These are phyloP conservation scores for Lepidopterella palustris DNA, from an alignment of 495 filamentous ascomycete genomes.

Conservation along the genomic window DNA sequence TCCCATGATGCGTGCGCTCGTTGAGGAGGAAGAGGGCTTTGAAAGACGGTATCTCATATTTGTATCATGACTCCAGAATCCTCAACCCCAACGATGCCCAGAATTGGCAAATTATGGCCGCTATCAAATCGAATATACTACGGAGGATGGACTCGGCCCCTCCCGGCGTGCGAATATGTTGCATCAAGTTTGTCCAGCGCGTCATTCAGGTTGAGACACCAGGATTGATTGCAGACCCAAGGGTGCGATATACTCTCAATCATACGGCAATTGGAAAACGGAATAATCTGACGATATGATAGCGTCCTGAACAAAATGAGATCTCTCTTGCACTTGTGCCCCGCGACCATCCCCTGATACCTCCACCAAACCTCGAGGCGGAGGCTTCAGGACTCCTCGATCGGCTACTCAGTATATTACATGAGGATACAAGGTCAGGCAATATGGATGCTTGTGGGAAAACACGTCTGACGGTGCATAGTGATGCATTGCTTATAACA, in stretches of 20 bases:
- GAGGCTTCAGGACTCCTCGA: slow-evolving; percentile 87
- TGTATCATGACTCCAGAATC: slow-evolving; percentile 51
- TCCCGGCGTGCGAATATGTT: slow-evolving; percentile 75
- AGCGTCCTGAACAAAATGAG: slow-evolving; percentile 81
- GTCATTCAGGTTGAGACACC: slow-evolving; percentile 89
- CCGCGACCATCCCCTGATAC: slow-evolving; percentile 67
- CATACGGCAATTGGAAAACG: not conserved
- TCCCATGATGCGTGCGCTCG: not conserved
- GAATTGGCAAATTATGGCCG: slow-evolving; percentile 79
- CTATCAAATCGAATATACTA: slow-evolving; percentile 83
- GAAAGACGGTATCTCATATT: slow-evolving; percentile 8
- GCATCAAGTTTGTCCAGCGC: slow-evolving; percentile 92
- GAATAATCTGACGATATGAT: slow-evolving; percentile 13
- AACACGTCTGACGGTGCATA: slow-evolving; percentile 33
- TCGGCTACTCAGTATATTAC: slow-evolving; percentile 76
- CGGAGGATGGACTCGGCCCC: slow-evolving; percentile 79
- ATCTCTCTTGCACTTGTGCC: slow-evolving; percentile 82
- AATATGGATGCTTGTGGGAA: not conserved
- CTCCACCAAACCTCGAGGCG: slow-evolving; percentile 75
- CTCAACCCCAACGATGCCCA: slow-evolving; percentile 70
- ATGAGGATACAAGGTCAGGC: slow-evolving; percentile 73
- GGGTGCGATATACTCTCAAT: slow-evolving; percentile 44
- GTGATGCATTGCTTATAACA: slow-evolving; percentile 84
- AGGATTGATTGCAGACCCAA: slow-evolving; percentile 72
- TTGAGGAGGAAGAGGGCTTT: slow-evolving; percentile 4